Evolutionary conservation across 2,329 filamentous ascomycete genomes (phyloP).

Genomic region (Fusarium napiforme): DNA sequence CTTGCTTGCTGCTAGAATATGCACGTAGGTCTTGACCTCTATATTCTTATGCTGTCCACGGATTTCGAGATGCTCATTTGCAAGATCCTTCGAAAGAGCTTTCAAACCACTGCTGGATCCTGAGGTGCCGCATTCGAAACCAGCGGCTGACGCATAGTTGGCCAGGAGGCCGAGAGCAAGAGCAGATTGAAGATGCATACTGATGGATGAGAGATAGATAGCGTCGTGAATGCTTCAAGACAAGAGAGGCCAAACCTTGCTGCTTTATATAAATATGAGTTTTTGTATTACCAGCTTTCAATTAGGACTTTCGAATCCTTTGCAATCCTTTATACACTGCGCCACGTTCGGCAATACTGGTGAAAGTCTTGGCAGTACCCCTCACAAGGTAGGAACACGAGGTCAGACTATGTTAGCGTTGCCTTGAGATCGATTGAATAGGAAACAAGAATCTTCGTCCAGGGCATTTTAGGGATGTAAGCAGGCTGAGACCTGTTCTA

Average conservation of each 20-base stretch:
- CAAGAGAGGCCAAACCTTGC: too few species aligned
- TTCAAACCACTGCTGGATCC: neutral
- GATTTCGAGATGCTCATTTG: neutral
- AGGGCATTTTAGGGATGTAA: neutral
- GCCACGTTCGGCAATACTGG: neutral
- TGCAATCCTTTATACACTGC: neutral
- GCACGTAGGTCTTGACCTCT: slow-evolving; percentile 20
- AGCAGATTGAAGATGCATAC: slow-evolving; percentile 11
- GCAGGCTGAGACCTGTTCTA: neutral
- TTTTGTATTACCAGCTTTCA: neutral
- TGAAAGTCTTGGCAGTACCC: neutral
- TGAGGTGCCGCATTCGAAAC: neutral
- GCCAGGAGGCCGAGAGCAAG: slow-evolving; percentile 5
- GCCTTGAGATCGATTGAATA: neutral
- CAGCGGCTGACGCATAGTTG: neutral
- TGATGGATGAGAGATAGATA: neutral
- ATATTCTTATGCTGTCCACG: neutral
- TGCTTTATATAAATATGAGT: neutral
- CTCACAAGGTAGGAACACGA: neutral
- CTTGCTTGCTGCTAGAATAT: slow-evolving; percentile 12
- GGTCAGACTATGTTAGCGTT: neutral
- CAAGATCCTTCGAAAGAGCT: neutral
- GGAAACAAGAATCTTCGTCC: neutral
- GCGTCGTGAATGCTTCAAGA: fast-evolving
- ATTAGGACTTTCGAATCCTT: fast-evolving